Evolutionary conservation across 2,329 filamentous ascomycete genomes (phyloP).

Genomic region (Aspergillus japonicus): DNA sequence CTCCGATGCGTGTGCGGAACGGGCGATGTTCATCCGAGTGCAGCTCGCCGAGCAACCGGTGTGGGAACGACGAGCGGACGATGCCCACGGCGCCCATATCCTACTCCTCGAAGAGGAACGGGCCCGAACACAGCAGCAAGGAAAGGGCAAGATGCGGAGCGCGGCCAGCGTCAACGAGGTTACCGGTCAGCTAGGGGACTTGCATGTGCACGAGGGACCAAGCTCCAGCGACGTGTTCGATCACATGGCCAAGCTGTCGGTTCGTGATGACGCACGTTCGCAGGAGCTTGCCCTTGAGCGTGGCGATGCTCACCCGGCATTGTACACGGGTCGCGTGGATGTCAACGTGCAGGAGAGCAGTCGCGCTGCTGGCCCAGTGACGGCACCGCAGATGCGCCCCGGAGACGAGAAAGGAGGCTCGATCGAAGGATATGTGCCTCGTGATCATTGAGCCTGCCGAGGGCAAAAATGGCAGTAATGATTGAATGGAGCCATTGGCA

Average conservation of each 20-base stretch:
- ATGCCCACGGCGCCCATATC: conserved; percentile 51
- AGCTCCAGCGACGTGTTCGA: conserved; percentile 21
- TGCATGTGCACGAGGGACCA: conserved; percentile 18
- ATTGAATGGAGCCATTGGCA: not conserved
- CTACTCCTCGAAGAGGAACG: conserved; percentile 65
- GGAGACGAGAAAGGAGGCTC: conserved; percentile 39
- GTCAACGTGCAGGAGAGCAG: conserved; percentile 38
- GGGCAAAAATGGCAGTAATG: not conserved
- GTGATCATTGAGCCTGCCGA: conserved; percentile 16
- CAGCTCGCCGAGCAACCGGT: conserved; percentile 83
- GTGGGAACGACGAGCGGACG: conserved; percentile 69
- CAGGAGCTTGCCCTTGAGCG: conserved; percentile 38
- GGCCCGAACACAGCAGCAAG: conserved; percentile 14
- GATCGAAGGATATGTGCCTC: conserved; percentile 44
- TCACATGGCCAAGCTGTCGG: conserved; percentile 26
- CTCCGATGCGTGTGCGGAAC: conserved; percentile 71
- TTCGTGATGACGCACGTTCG: conserved; percentile 26
- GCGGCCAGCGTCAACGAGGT: conserved; percentile 28
- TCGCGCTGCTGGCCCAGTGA: conserved; percentile 15
- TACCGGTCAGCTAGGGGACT: conserved; percentile 20
- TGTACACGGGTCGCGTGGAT: conserved; percentile 31
- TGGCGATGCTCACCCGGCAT: conserved; percentile 29
- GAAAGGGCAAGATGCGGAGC: conserved; percentile 20
- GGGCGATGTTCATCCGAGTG: conserved; percentile 81
- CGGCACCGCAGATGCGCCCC: conserved; percentile 33